phyloP scores from a whole-genome alignment of 768 basidiomycete species.

The Candolleomyces aberdarensis region DNA sequence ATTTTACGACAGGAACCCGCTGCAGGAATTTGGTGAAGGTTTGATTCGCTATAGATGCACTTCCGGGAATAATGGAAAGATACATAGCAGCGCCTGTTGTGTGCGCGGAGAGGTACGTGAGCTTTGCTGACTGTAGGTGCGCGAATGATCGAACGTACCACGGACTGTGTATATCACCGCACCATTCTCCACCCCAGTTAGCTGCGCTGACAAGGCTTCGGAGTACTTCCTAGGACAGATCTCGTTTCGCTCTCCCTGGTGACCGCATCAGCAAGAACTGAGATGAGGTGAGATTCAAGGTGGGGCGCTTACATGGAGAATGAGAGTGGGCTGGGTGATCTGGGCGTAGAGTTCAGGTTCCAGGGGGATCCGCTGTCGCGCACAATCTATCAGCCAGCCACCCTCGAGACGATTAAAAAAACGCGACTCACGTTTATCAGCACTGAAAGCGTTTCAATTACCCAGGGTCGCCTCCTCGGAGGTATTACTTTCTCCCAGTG shows the following conservation, averaged over 20 bases:
- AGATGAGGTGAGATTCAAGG: background rate
- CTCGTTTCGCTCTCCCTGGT: slow-evolving; percentile 59
- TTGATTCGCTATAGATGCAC: slow-evolving; percentile 61
- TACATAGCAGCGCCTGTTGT: slow-evolving; percentile 50
- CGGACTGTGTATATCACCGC: slow-evolving; percentile 57
- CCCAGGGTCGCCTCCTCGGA: slow-evolving; percentile 49
- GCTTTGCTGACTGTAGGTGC: background rate
- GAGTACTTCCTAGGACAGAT: slow-evolving; percentile 54
- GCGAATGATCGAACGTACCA: slow-evolving; percentile 35
- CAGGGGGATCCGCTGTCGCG: slow-evolving; percentile 52
- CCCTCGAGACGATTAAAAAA: background rate
- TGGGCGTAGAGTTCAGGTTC: slow-evolving; percentile 42
- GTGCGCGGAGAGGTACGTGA: background rate
- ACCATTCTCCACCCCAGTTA: slow-evolving; percentile 47
- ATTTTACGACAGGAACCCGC: slow-evolving; percentile 47
- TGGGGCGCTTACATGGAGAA: slow-evolving; percentile 56
- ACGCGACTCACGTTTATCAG: slow-evolving; percentile 53
- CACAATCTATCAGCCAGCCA: background rate
- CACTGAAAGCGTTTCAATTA: slow-evolving; percentile 52
- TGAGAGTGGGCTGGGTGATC: slow-evolving; percentile 62
- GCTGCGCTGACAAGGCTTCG: slow-evolving; percentile 45
- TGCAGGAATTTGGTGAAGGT: slow-evolving; percentile 60
- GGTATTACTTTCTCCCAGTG: slow-evolving; percentile 60
- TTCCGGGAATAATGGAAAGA: slow-evolving; percentile 52
- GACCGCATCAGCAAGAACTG: background rate